A percentile compares a stretch with the other conserved stretches of the same genome.
phyloP scores from a whole-genome alignment of 1,284 basidiomycete species.

The Flammula alnicola region DNA sequence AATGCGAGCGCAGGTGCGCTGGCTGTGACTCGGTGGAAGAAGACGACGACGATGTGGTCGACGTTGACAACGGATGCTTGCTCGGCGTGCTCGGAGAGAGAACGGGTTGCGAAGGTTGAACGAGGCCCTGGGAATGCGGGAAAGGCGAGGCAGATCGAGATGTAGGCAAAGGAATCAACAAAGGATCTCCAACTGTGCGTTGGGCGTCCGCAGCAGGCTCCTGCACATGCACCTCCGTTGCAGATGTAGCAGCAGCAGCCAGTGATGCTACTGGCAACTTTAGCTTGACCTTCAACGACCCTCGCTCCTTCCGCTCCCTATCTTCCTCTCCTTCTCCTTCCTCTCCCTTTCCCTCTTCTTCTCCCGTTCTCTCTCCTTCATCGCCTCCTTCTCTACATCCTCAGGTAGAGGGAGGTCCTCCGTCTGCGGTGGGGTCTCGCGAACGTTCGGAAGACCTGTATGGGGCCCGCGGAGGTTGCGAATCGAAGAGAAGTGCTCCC shows the following conservation, averaged over 20 bases:
- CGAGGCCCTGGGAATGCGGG: background rate
- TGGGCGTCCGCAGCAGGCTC: background rate
- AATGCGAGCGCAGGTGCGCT: conserved; percentile 18
- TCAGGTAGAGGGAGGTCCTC: conserved; percentile 20
- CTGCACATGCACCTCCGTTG: no score
- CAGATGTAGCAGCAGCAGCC: conserved; percentile 4
- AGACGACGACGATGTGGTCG: conserved; percentile 9
- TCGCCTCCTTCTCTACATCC: conserved; percentile 16
- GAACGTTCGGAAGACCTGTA: conserved; percentile 72
- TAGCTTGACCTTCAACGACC: conserved; percentile 25
- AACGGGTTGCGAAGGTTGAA: background rate
- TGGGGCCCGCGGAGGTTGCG: conserved; percentile 88
- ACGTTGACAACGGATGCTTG: background rate
- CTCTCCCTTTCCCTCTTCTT: conserved; percentile 26
- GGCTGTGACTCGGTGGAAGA: conserved; percentile 5
- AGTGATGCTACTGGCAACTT: conserved; percentile 12
- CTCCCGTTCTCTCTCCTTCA: conserved; percentile 26
- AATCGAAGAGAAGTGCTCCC: conserved; percentile 94
- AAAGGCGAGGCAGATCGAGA: conserved; percentile 25
- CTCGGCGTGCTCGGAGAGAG: background rate
- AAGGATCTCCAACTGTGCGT: conserved; percentile 17
- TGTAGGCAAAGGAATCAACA: conserved; percentile 25
- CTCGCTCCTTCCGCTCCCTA: conserved; percentile 30
- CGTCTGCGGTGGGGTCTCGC: conserved; percentile 51
- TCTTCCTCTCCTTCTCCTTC: conserved; percentile 28